Evolutionary conservation across 2,329 filamentous ascomycete species (phyloP), one percentile per base, ranked within the genome.

Genomic region (Leptoxyphium fumago): DNA sequence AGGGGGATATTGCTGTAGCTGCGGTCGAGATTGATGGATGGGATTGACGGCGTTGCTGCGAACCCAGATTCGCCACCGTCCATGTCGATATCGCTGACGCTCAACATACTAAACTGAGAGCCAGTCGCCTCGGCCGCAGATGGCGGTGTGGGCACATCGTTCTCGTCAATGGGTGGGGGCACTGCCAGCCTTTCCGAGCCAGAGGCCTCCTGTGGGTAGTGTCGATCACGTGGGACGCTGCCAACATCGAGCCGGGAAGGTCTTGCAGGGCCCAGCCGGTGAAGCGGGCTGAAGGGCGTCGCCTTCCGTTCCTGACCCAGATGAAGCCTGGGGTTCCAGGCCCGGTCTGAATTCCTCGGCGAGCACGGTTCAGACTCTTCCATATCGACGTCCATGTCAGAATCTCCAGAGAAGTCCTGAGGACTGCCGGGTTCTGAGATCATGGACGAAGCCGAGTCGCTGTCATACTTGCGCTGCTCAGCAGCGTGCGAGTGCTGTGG

Each of bases 51-150:
- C 50, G 21, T 55, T 55, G 18, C 45, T 45, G 9, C 55, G 54
- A 21, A 54, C 4, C 21, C 30, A 29, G 38, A 29, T 8, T 48
- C 50, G 17, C 43, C 39, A n/a, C 48, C 46, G 34, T 59, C 57
- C 50, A 63, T 57, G 36, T 63, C 59, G 38, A 62, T 55, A 48
- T 63, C 60, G 39, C 50, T 59, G 38, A 63, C 58, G 43, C 48
- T 59, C 40, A 63, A 54, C 48, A 61, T 54, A 38, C 53, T 56
- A 17, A 63, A 54, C 42, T 61, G 59, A 8, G 56, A 60, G 36
- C 59, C 59, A 11, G 58, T 56, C 17, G 53, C 53, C 42, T 58
- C 57, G 14, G 59, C 56, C 10, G 57, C 58, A 8, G 49, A 49
- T 10, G 49, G 49, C 3, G 49, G 58, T 14, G 59, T 61, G 3